Evolutionary conservation across 2,329 filamentous ascomycete species (phyloP), one percentile per base, ranked within the genome.

Genomic region (Hypoxylon sp.): DNA sequence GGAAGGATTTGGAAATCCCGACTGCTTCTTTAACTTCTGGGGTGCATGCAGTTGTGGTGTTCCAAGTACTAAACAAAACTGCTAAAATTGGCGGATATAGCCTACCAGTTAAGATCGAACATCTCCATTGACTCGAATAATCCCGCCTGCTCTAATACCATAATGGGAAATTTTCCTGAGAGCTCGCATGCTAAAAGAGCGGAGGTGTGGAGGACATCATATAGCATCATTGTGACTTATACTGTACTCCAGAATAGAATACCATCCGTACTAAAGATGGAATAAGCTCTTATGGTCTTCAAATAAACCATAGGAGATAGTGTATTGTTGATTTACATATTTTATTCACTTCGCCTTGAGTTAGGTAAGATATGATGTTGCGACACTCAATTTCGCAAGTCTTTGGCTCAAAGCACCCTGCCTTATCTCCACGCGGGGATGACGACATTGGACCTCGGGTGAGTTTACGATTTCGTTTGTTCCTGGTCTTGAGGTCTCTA

Each of bases 401-500:
- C 50, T 67, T 70, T 59, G 68, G 68, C 57, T 54, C 23, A 25
- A 53, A 69, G 45, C 66, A 62, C 43, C 68, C 61, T 52, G 61
- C 62, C 39, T 54, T 63, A 45, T 63, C 55, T 45, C 34, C 71
- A 73, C 63, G 67, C 71, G 65, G 63, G 50, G 66, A 70, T 73
- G 72, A 73, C 69, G 70, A 67, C 69, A 69, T 63, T 47, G 11
- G 30, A 55, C 71, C 71, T 70, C 68, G 68, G 69, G 62, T 63
- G 39, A 45, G 63, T 67, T 59, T 29, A 16, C 29, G 8, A 45
- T 46, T 29, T 14, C 45, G 52, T 45, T 34, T 19, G 39, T 25
- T 47, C 21, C 29, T 34, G 8, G 37, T n/a, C 21, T 47, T 29
- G 32, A 25, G 29, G 34, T 45, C 23, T 48, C 21, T 34, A 52